Evolutionary conservation across 306 rosid species (phyloP).

Genomic region (Medicago arabica): DNA sequence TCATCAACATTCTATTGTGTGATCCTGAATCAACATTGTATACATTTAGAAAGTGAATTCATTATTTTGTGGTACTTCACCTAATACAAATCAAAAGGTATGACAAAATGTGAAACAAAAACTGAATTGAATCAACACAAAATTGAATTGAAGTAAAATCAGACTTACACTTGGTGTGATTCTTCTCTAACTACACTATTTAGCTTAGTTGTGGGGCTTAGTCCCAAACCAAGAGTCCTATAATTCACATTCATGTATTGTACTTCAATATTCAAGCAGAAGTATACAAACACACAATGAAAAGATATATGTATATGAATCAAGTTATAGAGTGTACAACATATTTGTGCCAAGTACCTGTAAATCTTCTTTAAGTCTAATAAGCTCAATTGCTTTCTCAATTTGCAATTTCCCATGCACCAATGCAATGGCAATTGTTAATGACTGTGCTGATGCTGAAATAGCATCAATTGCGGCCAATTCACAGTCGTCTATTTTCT

Average conservation of each 20-base stretch:
- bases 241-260: not conserved
- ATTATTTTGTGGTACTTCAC: too few species aligned
- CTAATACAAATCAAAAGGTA: too few species aligned
- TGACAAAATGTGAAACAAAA: too few species aligned
- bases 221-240: not conserved
- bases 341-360: constrained; percentile 70
- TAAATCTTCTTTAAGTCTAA: constrained; percentile 90
- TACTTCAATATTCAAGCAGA: not conserved
- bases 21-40: too few species aligned
- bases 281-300: constrained; percentile 1
- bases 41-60: too few species aligned
- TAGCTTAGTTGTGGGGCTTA: not conserved
- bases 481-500: constrained; percentile 76
- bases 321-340: not conserved
- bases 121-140: too few species aligned
- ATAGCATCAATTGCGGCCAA: constrained; percentile 87
- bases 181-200: constrained; percentile 13
- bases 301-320: not conserved
- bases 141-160: too few species aligned
- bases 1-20: too few species aligned
- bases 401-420: constrained; percentile 68
- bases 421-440: constrained; percentile 67
- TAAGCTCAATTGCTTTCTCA: constrained; percentile 82
- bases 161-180: too few species aligned
- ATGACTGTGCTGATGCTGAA: constrained; percentile 80